Conservation (phyloP, 495 filamentous ascomycete species). For the Pyrenula massariospora region DNA sequence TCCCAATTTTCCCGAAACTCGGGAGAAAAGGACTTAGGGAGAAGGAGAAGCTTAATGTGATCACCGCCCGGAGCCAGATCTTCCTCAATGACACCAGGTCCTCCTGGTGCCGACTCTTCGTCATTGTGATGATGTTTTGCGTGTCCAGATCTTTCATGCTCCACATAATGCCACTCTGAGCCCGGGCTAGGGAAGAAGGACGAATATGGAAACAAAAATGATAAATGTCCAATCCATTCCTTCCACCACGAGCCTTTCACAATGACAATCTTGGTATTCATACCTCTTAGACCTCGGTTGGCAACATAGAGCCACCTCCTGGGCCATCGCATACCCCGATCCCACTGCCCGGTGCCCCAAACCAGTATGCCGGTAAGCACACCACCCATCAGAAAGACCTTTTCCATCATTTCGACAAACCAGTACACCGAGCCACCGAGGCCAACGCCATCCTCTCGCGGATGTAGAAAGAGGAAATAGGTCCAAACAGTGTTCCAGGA, state of each 20-base stretch:
- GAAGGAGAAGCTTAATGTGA: constrained; percentile 76
- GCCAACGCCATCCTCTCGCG: constrained; percentile 79
- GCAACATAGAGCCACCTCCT: constrained; percentile 77
- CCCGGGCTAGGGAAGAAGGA: constrained; percentile 49
- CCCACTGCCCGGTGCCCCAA: constrained; percentile 92
- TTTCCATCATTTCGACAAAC: constrained; percentile 80
- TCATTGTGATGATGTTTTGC: constrained; percentile 32
- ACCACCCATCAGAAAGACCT: constrained; percentile 78
- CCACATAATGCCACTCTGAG: constrained; percentile 57
- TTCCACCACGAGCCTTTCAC: constrained; percentile 75
- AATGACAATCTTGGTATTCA: constrained; percentile 92
- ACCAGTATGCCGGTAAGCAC: constrained; percentile 70
- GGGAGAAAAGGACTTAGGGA: constrained; percentile 90
- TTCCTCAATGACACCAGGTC: constrained; percentile 39
- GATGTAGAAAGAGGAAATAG: constrained; percentile 79
- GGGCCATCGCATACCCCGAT: constrained; percentile 89
- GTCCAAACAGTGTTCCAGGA: constrained; percentile 73
- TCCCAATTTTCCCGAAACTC: constrained; percentile 98
- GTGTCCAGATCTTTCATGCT: constrained; percentile 29
- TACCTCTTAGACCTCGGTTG: constrained; percentile 77
- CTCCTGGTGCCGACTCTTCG: constrained; percentile 35
- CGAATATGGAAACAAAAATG: constrained; percentile 65
- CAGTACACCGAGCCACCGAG: constrained; percentile 92
- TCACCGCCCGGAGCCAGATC: constrained; percentile 83
- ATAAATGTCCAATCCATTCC: constrained; percentile 55